Percentiles rank a stretch among this genome's conserved stretches.
phyloP scores from a whole-genome alignment of 2,329 filamentous ascomycete species.

The Hymenoscyphus linearis region DNA sequence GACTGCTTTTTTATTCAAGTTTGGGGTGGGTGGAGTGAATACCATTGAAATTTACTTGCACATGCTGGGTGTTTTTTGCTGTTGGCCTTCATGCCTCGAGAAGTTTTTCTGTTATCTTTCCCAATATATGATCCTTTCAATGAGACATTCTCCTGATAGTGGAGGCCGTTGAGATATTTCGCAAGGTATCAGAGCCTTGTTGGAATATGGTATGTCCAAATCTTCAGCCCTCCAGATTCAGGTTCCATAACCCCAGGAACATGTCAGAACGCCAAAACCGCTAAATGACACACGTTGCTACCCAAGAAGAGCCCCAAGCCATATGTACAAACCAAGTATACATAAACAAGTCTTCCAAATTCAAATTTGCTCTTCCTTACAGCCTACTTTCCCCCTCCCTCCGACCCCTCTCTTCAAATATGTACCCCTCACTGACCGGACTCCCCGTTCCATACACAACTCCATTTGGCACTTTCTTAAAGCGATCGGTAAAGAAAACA shows the following conservation, averaged over 20 bases:
- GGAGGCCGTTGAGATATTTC: too few species aligned
- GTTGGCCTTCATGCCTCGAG: neutral
- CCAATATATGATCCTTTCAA: neutral
- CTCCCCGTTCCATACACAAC: conserved; percentile 30
- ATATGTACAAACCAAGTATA: neutral
- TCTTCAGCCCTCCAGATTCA: neutral
- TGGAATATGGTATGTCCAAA: neutral
- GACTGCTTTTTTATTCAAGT: neutral
- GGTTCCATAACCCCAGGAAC: neutral
- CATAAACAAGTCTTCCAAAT: conserved; percentile 20
- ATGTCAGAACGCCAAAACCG: neutral
- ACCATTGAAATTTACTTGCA: neutral
- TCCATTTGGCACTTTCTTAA: conserved; percentile 50
- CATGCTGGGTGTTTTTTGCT: neutral
- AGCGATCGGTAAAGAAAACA: conserved; percentile 66
- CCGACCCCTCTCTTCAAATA: conserved; percentile 44
- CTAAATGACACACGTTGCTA: neutral
- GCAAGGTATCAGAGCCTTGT: too few species aligned
- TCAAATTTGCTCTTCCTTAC: conserved; percentile 23
- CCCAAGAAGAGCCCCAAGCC: neutral
- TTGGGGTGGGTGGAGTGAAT: neutral
- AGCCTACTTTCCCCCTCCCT: conserved; percentile 17
- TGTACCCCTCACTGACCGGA: conserved; percentile 56
- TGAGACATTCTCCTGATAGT: too few species aligned
- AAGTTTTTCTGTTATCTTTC: neutral